Evolutionary conservation across 2,329 filamentous ascomycete genomes (phyloP).

Genomic region (Phoma sp.): DNA sequence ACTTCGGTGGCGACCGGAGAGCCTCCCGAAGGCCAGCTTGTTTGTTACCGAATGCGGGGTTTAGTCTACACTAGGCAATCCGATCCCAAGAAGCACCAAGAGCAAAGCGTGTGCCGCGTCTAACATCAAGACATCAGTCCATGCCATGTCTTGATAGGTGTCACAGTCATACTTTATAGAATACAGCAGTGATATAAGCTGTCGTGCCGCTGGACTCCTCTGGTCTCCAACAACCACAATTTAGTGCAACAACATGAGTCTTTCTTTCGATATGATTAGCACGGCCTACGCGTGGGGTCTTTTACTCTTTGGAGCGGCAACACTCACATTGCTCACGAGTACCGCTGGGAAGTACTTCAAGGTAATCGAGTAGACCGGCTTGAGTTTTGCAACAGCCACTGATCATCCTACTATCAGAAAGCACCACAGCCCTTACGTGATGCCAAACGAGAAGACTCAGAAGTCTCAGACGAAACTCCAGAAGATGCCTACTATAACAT

Average conservation of each 20-base stretch:
- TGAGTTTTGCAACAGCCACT: neutral
- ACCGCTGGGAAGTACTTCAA: neutral
- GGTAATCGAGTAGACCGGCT: neutral
- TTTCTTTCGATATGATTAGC: neutral
- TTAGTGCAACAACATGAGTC: neutral
- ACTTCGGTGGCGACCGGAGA: constrained; percentile 5
- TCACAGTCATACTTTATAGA: neutral
- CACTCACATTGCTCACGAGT: neutral
- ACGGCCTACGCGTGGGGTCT: neutral
- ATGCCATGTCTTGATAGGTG: neutral
- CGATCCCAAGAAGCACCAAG: constrained; percentile 2
- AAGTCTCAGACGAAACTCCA: neutral
- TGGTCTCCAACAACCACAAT: neutral
- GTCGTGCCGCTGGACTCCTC: neutral
- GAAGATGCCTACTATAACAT: constrained; percentile 52
- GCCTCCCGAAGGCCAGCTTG: constrained; percentile 1
- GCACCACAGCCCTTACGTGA: neutral
- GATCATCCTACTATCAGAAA: neutral
- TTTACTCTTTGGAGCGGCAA: constrained; percentile 6
- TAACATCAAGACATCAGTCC: neutral
- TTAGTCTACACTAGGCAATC: constrained; percentile 12
- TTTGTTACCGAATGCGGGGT: constrained; percentile 7
- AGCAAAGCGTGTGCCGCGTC: constrained; percentile 8
- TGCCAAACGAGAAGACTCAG: neutral
- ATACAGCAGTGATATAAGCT: neutral